Conservation (phyloP, 768 basidiomycete genomes). For the Aureoboletus auriporus region DNA sequence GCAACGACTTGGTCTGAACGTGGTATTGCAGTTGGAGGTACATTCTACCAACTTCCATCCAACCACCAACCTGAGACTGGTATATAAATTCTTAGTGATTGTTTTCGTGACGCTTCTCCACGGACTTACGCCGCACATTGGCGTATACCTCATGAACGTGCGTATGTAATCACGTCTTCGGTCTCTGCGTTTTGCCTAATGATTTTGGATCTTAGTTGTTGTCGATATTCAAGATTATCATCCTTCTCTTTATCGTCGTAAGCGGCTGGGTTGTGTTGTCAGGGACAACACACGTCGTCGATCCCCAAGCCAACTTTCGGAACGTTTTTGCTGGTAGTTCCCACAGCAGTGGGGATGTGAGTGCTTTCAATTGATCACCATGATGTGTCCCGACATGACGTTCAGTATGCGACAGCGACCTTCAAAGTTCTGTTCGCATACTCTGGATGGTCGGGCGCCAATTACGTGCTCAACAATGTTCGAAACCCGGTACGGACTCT, state of each 20-base stretch:
- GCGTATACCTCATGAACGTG: slow-evolving; percentile 51
- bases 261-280: slow-evolving; percentile 60
- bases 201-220: slow-evolving; percentile 28
- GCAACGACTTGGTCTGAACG: slow-evolving; percentile 48
- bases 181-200: slow-evolving; percentile 10
- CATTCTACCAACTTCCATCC: background rate
- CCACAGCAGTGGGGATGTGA: slow-evolving; percentile 45
- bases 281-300: slow-evolving; percentile 48
- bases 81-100: slow-evolving; percentile 35
- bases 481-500: slow-evolving; percentile 57
- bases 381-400: background rate
- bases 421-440: slow-evolving; percentile 54
- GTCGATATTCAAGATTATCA: slow-evolving; percentile 52
- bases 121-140: slow-evolving; percentile 45
- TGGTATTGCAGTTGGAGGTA: slow-evolving; percentile 56
- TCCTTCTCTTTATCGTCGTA: slow-evolving; percentile 52
- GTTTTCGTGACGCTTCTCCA: slow-evolving; percentile 46
- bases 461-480: slow-evolving; percentile 59
- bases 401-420: slow-evolving; percentile 54
- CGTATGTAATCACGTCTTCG: slow-evolving; percentile 3
- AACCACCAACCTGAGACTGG: background rate
- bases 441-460: slow-evolving; percentile 52
- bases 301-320: slow-evolving; percentile 56
- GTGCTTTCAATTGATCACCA: background rate
- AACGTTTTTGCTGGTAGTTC: slow-evolving; percentile 56